Evolutionary conservation across 2,329 filamentous ascomycete genomes (phyloP), one percentile per base, ranked within the genome.

Genomic region (Karstenula rhodostoma): DNA sequence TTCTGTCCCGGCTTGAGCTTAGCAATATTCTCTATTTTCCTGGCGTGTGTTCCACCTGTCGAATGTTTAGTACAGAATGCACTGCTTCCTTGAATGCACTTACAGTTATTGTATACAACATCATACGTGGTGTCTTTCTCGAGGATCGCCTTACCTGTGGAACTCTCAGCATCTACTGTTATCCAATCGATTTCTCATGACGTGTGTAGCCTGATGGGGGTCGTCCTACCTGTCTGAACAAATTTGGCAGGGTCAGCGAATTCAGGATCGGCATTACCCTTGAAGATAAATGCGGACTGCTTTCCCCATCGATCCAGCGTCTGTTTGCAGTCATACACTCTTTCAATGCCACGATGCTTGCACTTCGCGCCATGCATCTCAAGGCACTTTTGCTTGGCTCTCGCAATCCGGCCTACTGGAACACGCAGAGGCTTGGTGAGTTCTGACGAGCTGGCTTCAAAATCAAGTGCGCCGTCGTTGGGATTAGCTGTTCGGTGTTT

Each of bases 1-100:
- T 48, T 15, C 46, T 48, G 46, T 12, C 46, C 46, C 46, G 32
- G 32, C 17, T 48, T 48, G 46, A 48, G 46, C 27, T 48, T 32
- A 32, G 46, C 27, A 27, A 48, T 25, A 19, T 48, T 48, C 17
- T 48, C 25, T 10, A 48, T 2, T 22, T 29, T 32, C 46, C 6
- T 12, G 7, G 46, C 46, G 15, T 48, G 46, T 2, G 46, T 48
- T n/a, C 46, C 22, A 17, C 46, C 46, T 48, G 46, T 19, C 25
- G 4, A 19, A 46, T 46, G 23, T 12, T 46, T 27, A 46, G 43
- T 25, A 8, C 2, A 9, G 12, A 3, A 13, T 13, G 8, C 19
- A 10, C 25, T 46, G 32, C 9, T n/a, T 4, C 19, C 2, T 32
- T 17, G 17, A 10, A 10, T 27, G 25, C 17, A 48, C 46, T 48